Evolutionary conservation across 2,329 filamentous ascomycete species (phyloP), one percentile per base, ranked within the genome.

Genomic region (Cordyceps farinosa): DNA sequence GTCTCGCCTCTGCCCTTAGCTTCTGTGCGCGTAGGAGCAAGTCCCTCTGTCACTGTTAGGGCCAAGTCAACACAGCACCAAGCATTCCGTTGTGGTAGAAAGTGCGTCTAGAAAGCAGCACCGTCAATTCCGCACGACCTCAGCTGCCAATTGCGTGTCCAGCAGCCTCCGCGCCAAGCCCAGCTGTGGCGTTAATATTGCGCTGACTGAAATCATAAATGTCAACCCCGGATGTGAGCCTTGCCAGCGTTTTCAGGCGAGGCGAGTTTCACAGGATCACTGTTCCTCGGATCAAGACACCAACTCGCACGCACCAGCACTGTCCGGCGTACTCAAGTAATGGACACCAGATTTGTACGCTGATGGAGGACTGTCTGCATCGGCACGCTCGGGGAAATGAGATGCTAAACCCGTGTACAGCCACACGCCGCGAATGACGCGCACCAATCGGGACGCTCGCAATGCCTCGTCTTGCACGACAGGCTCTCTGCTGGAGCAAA

Each of bases 171-270:
- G 48, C 51, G 52, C 52, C 52, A 55, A 55, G 52, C 17, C 8
- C 9, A 30, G 52, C 50, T 30, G 52, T 55, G 52, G 52, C 52
- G 52, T 55, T 9, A 55, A 55, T 55, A 55, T 55, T 55, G 10
- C 34, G 34, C n/a, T 42, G 34, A 29, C 10, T 29, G n/a, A 29
- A 40, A 22, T 22, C 22, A 22, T 22, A 22, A 22, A 27, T 42
- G 52, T 27, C 32, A 55, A 42, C 52, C 36, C 22, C 5, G 52
- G 22, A 30, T 10, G 51, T 32, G 22, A 42, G 52, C 36, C 34
- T 42, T 13, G 34, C 51, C 22, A 22, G 22, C 22, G 22, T 22
- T 22, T 22, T 22, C 22, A 22, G 22, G 22, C 22, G 22, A 22
- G 22, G 22, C 22, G 22, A 22, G 22, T 22, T 22, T 22, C 22